Evolutionary conservation across 495 filamentous ascomycete genomes (phyloP).

Genomic region (Penicillium flavigenum): DNA sequence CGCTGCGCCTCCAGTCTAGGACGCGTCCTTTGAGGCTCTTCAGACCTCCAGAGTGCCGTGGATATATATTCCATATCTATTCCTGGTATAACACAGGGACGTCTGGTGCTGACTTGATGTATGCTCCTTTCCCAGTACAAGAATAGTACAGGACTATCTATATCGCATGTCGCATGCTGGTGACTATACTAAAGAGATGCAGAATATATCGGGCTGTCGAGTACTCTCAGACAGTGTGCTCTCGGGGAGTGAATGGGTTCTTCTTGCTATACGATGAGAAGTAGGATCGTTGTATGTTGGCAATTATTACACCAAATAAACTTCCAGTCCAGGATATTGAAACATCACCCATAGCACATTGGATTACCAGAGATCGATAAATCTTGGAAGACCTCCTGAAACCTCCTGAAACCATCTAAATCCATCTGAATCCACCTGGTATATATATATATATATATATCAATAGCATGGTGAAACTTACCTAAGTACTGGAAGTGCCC

Average conservation of each 20-base stretch:
- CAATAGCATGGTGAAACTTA: neutral
- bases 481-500: neutral
- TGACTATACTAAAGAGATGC: neutral
- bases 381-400: neutral
- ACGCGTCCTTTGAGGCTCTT: neutral
- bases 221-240: neutral
- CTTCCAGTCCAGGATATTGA: neutral
- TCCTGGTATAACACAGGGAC: neutral
- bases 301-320: neutral
- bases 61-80: neutral
- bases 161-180: neutral
- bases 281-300: neutral
- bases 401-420: too few relatives aligned
- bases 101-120: neutral
- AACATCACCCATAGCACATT: neutral
- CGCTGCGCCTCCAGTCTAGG: neutral
- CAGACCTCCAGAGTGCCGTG: neutral
- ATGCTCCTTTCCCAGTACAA: neutral
- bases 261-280: neutral
- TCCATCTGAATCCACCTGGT: too few relatives aligned
- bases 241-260: neutral
- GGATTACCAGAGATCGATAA: neutral
- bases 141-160: neutral
- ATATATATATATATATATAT: neutral
- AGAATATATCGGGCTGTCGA: neutral